Evolutionary conservation across 228 moss, liverwort and hornwort genomes (phyloP), one percentile per base, ranked within the genome.

Genomic region (Sphagnum fallax): DNA sequence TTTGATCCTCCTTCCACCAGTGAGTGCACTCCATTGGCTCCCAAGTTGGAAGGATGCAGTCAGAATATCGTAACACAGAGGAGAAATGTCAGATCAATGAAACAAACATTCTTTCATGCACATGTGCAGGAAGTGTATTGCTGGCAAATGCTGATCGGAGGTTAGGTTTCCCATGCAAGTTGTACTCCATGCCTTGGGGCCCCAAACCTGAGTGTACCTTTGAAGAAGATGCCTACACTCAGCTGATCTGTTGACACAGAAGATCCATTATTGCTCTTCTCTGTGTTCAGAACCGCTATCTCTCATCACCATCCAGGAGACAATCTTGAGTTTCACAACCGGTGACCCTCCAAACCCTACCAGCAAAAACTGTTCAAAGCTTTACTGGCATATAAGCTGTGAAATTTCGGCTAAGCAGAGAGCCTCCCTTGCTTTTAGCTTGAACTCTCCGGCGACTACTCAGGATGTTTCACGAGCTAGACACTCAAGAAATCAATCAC

Each of bases 11-110:
- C 77, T 67, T 84, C 75, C 50, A 57, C 57, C 8, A 76, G 52
- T 52, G 65, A 64, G 53, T 80, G 69, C 51, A 79, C 69, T 48
- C 49, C 67, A 62, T 75, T 77, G 60, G 79, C 73, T 15, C 14
- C 74, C 0, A 63, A 63, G 52, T 71, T 70, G 4, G 74, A 63
- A 4, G 78, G 65, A 48, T 66, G 77, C 9, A 69, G 6, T 32
- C 8, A 69, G 63, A 63, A 69, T 15, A 53, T 13, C 65, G 13
- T 69, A 62, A 48, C 60, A 52, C 10, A 74, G 65, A 59, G 82
- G 75, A 32, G 32, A 32, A 50, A 73, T 3, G n/a, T 70, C 47
- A 48, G 49, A 49, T 0, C 6, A 61, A 0, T 55, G 60, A 5
- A 0, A 0, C 47, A 52, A 47, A 32, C 2, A 32, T 32, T 50